These are phyloP conservation scores for Heimioporus sp. DNA, from an alignment of 768 basidiomycete genomes.

Conservation along the genomic window DNA sequence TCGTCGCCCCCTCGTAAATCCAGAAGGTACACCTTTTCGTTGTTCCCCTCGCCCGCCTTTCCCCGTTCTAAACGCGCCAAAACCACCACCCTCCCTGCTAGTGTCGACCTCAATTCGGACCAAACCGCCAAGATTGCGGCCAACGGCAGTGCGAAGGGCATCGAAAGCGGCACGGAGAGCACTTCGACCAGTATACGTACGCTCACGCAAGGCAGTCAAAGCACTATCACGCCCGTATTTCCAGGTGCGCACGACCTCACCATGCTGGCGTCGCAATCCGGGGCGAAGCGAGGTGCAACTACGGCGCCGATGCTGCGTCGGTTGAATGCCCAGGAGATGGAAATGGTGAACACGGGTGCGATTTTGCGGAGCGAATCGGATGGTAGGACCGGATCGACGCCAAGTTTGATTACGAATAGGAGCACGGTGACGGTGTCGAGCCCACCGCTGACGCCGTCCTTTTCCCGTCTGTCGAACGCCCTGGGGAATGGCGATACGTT, in stretches of 20 bases:
- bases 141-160: not conserved
- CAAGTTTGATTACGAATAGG: slow-evolving; percentile 20
- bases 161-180: slow-evolving; percentile 17
- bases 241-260: slow-evolving; percentile 6
- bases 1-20: slow-evolving; percentile 5
- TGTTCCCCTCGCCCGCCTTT: slow-evolving; percentile 21
- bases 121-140: not conserved
- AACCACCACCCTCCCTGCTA: not conserved
- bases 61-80: slow-evolving; percentile 19
- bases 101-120: not conserved
- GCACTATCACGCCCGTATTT: slow-evolving; percentile 11
- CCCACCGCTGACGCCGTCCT: slow-evolving; percentile 6
- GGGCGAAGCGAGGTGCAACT: not conserved
- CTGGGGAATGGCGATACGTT: slow-evolving; percentile 6
- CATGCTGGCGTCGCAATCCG: slow-evolving; percentile 4
- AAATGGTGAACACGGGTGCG: not conserved
- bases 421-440: slow-evolving; percentile 19
- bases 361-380: slow-evolving; percentile 3
- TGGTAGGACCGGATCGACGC: slow-evolving; percentile 12
- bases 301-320: slow-evolving; percentile 20
- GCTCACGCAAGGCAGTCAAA: slow-evolving; percentile 18
- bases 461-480: not conserved
- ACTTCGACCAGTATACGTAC: slow-evolving; percentile 21
- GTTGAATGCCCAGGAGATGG: slow-evolving; percentile 13
- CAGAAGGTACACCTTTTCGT: slow-evolving; percentile 25